Conservation (phyloP, 768 basidiomycete species). For the Boletus huronensis region DNA sequence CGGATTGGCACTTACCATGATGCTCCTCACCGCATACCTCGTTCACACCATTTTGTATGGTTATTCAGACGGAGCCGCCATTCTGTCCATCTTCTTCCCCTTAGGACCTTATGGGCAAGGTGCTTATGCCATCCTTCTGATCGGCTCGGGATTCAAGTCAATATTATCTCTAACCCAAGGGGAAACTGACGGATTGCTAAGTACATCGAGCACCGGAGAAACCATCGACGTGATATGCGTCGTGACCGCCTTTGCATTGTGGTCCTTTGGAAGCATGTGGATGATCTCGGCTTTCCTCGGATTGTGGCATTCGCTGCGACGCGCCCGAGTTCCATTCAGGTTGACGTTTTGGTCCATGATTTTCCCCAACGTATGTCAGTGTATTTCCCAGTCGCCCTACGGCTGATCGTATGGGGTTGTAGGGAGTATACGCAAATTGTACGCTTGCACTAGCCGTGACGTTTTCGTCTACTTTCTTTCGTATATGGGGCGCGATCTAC, state of each 20-base stretch:
- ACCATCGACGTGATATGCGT: slow-evolving; percentile 45
- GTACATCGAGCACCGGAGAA: slow-evolving; percentile 32
- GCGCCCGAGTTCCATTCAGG: slow-evolving; percentile 46
- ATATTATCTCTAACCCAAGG: slow-evolving; percentile 36
- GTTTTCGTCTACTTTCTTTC: slow-evolving; percentile 54
- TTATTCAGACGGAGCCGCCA: slow-evolving; percentile 42
- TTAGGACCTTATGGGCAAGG: slow-evolving; percentile 72
- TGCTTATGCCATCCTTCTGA: slow-evolving; percentile 52
- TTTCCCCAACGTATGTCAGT: slow-evolving; percentile 58
- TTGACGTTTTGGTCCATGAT: slow-evolving; percentile 65
- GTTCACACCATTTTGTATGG: slow-evolving; percentile 56
- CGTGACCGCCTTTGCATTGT: slow-evolving; percentile 50
- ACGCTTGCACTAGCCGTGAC: slow-evolving; percentile 49
- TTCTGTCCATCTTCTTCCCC: slow-evolving; percentile 68
- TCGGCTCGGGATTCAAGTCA: slow-evolving; percentile 47
- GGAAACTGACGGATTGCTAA: slow-evolving; percentile 35
- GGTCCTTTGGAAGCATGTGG: slow-evolving; percentile 66
- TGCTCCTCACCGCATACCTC: slow-evolving; percentile 66
- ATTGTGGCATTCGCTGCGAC: slow-evolving; percentile 41
- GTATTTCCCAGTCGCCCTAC: neutral
- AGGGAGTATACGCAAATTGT: slow-evolving; percentile 67
- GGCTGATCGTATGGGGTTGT: neutral
- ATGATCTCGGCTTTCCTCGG: slow-evolving; percentile 53
- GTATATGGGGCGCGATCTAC: slow-evolving; percentile 56
- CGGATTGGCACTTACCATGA: slow-evolving; percentile 57